Base-by-base conservation (phyloP, 2,329 filamentous ascomycete genomes). In the Pleurostoma richardsiae region DNA sequence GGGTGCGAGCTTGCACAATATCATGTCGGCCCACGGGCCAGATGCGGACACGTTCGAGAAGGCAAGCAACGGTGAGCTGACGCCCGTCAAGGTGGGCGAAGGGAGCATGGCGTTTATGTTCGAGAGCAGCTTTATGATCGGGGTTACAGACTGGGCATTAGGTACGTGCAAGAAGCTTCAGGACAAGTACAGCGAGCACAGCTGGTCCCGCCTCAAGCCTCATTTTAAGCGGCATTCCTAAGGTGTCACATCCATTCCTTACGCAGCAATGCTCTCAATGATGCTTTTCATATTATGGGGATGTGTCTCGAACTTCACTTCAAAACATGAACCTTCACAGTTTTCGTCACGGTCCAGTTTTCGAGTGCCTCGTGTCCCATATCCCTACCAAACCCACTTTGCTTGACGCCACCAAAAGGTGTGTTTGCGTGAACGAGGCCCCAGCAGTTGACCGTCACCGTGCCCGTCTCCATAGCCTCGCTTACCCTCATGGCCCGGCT, bases 141-240 rank as follows among this genome's bases (percentile, higher is more conserved):
- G 83, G 1, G 83, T 88, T 29, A 86, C 84, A 2, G 79, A 85
- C 48, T 88, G 84, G 83, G 85, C 83, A 2, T 64, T 79, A 50
- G 63, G 66, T 52, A 75, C 79, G 51, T 92, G 76, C 46, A 63
- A 69, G 53, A 79, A 78, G 62, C 72, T 79, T 10, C 77, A 81
- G 69, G 74, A 81, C 53, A 79, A 79, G 47, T 95, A 94, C 59
- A 90, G 82, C 60, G 80, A 83, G 48, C 86, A 95, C 71, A 91
- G 87, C 62, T 95, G 90, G 90, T 82, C 74, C 30, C 77, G 77
- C 0, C 68, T 88, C 45, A 79, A 80, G 64, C 74, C 82, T 39
- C 79, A 86, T 40, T 54, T 50, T 50, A 52, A 49, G 46, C 44
- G 43, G 45, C 52, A 19, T 19, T 19, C 19, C 19, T 19, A 19